Base-by-base conservation (phyloP, 75 land plant genomes). In the Pinus tabuliformis region DNA sequence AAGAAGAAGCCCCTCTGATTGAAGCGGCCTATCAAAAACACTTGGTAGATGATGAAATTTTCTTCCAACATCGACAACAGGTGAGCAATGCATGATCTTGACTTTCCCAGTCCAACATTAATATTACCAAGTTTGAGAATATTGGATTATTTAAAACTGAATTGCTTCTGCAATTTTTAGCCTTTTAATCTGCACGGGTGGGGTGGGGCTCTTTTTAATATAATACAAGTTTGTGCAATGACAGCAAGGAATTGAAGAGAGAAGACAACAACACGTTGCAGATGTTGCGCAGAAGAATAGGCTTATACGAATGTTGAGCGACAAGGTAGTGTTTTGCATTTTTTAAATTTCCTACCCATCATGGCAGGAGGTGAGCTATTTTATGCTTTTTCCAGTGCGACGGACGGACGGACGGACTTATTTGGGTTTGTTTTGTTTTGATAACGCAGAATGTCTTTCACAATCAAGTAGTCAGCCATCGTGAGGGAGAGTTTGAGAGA, bases 1-100 rank as follows among this genome's bases (percentile, higher is more conserved):
- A 94, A 78, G 97, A 97, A 77, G 95, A 91, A 70, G 87, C 93
- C 54, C 93, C 98, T 1, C 76, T 97, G 65, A 90, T 97, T 83
- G 90, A 92, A 74, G 93, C 86, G 54, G 93, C 93, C 26, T 92
- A 83, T 79, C 84, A 81, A 57, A 84, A 83, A 72, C 90, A 88
- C 11, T 64, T 87, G 42, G 90, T 77, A 59, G 98, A 94, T 77
- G 99, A 94, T 78, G 85, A 81, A 59, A 84, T 77, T 52, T 81
- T 94, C 57, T 88, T 87, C 86, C 88, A 90, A 74, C 89, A 79
- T 5, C 90, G 90, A 68, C 99, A 94, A 68, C 77, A 81, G 98
- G 99, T 96, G 52, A 49, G 52, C 52, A 8, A n/a, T 45, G 49
- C n/a, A n/a, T 30, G 30, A 30, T 30, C 30, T 30, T 30, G 30